Evolutionary conservation across 2,329 filamentous ascomycete species (phyloP).

Genomic region (Epichloe gansuensis): DNA sequence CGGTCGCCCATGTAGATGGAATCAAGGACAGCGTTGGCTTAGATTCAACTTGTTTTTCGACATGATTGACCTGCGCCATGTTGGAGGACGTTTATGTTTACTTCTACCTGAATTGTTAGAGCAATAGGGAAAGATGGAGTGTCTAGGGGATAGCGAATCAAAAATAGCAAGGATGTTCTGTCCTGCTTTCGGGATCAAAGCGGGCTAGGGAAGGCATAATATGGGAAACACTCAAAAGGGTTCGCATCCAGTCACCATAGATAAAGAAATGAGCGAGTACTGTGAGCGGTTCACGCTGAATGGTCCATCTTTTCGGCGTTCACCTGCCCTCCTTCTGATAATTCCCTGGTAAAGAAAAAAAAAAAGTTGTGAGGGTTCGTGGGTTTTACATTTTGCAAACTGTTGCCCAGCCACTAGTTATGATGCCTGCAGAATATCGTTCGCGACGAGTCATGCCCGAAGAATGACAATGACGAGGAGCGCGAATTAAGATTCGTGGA

Average conservation of each 20-base stretch:
- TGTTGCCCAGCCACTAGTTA: constrained; percentile 6
- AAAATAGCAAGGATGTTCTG: background rate
- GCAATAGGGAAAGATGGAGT: background rate
- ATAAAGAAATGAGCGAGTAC: background rate
- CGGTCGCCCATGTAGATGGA: constrained; percentile 38
- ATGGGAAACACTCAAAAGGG: constrained; percentile 4
- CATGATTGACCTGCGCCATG: constrained; percentile 5
- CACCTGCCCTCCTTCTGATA: background rate
- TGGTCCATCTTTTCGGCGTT: constrained; percentile 3
- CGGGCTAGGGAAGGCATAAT: background rate
- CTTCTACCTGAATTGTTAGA: constrained; percentile 6
- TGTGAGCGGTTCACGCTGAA: background rate
- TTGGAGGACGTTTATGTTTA: constrained; percentile 7
- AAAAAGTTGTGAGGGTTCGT: background rate
- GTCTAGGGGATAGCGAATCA: background rate
- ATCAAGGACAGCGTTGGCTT: constrained; percentile 31
- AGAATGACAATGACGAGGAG: background rate
- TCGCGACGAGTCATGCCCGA: constrained; percentile 8
- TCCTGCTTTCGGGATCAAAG: constrained; percentile 5
- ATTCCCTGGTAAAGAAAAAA: background rate
- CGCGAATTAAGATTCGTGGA: background rate
- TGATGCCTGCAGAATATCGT: constrained; percentile 6
- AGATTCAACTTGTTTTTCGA: constrained; percentile 1
- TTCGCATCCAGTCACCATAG: constrained; percentile 5
- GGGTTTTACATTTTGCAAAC: constrained; percentile 7